Percentiles rank a stretch among this genome's conserved stretches.
Conservation (phyloP, 2,329 filamentous ascomycete genomes). For the Teratosphaeria destructans region DNA sequence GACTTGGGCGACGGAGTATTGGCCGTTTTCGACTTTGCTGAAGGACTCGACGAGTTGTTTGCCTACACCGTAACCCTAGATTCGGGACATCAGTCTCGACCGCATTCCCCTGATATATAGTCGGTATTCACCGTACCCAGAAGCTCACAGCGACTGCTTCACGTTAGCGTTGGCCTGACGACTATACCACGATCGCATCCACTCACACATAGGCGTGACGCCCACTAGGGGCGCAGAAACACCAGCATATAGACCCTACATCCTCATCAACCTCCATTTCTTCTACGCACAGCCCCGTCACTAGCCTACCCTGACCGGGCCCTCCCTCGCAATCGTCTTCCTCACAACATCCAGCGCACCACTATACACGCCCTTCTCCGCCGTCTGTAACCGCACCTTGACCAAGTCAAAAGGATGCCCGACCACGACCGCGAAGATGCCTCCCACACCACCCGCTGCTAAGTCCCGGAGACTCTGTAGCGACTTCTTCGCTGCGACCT, state of each 20-base stretch:
- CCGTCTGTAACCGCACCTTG: slow-evolving; percentile 94
- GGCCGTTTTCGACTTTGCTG: slow-evolving; percentile 55
- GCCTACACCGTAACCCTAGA: slow-evolving; percentile 86
- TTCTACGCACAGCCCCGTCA: not conserved
- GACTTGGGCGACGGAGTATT: slow-evolving; percentile 75
- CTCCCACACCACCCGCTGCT: slow-evolving; percentile 81
- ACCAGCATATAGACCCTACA: slow-evolving; percentile 82
- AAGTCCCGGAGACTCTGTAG: slow-evolving; percentile 67
- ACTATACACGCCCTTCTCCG: slow-evolving; percentile 83
- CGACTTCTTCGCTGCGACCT: slow-evolving; percentile 41
- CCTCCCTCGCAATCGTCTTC: slow-evolving; percentile 80
- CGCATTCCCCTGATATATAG: no score
- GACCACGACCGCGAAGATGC: slow-evolving; percentile 85
- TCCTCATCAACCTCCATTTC: not conserved
- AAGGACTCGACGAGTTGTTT: slow-evolving; percentile 71
- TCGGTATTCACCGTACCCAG: slow-evolving; percentile 37
- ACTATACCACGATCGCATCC: not conserved
- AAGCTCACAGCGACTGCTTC: slow-evolving; percentile 53
- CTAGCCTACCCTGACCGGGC: slow-evolving; percentile 46
- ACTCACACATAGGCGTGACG: slow-evolving; percentile 97
- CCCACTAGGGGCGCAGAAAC: slow-evolving; percentile 90
- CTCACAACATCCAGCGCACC: slow-evolving; percentile 84
- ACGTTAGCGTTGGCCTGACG: slow-evolving; percentile 8
- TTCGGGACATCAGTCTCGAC: not conserved
- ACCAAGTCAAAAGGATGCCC: slow-evolving; percentile 94